These are phyloP conservation scores for Fusarium chuoi DNA, from an alignment of 2,329 filamentous ascomycete species.

Conservation along the genomic window DNA sequence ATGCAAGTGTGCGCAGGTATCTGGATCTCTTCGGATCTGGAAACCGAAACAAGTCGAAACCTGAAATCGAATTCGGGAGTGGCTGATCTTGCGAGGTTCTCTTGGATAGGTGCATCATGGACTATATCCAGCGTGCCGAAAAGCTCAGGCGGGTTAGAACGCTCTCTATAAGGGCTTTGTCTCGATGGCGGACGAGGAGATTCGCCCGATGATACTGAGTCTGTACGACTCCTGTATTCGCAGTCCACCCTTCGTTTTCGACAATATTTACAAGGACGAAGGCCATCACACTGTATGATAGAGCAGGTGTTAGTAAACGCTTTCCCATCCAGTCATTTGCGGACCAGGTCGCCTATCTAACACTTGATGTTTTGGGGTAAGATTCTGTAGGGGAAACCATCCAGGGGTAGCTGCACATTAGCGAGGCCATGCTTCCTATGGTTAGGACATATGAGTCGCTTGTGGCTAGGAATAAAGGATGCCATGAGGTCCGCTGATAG, in stretches of 20 bases:
- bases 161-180: neutral
- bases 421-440: neutral
- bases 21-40: constrained; percentile 64
- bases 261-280: constrained; percentile 67
- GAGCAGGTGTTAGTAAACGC: neutral
- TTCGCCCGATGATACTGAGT: neutral
- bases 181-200: neutral
- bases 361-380: neutral
- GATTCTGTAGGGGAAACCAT: too few relatives aligned
- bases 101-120: neutral
- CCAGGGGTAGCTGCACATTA: neutral
- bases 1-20: constrained; percentile 66
- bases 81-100: neutral
- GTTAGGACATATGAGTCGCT: neutral
- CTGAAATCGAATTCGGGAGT: neutral
- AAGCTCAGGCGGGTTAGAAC: neutral
- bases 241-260: constrained; percentile 51
- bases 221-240: constrained; percentile 5
- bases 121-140: neutral
- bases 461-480: neutral
- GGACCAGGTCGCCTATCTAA: neutral
- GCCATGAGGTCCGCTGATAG: neutral
- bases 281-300: constrained; percentile 65
- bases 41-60: neutral
- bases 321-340: neutral